Conservation (phyloP, 176 grass and related monocot species). For the Lolium rigidum region DNA sequence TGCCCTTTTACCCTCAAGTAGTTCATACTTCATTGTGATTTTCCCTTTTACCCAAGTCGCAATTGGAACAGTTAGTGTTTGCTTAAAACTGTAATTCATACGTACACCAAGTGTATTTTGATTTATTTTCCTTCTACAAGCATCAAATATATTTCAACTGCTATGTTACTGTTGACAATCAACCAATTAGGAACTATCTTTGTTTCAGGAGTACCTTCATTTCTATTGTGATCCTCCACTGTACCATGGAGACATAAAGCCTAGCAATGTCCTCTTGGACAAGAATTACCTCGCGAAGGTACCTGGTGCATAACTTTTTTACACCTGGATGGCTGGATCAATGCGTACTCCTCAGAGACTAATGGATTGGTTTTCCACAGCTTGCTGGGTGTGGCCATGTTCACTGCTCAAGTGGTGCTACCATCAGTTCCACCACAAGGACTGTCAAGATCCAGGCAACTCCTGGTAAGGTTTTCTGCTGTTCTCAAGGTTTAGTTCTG, state of each 20-base stretch:
- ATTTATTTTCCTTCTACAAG: not conserved
- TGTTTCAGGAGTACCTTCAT: conserved; percentile 96
- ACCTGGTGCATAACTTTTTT: conserved; percentile 34
- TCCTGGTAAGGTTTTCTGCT: conserved; percentile 57
- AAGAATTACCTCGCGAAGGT: conserved; percentile 87
- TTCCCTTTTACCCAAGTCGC: not conserved
- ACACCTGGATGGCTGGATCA: not conserved
- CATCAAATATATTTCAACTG: not conserved
- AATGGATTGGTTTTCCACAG: conserved; percentile 49
- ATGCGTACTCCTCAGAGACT: not conserved
- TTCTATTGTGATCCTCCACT: conserved; percentile 88
- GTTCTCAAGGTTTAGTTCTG: not conserved
- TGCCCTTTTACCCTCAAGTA: not conserved
- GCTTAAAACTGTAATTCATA: conserved; percentile 1
- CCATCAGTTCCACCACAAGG: too few species aligned
- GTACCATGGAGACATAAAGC: conserved; percentile 83
- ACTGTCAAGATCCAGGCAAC: conserved; percentile 58
- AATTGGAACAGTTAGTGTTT: not conserved
- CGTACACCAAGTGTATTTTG: not conserved
- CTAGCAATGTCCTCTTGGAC: conserved; percentile 92
- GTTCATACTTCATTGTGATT: not conserved
- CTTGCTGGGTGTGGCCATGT: conserved; percentile 67
- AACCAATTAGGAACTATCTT: conserved; percentile 5
- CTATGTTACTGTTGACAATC: not conserved
- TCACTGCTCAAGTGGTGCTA: conserved; percentile 45